phyloP scores from a whole-genome alignment of 2,329 filamentous ascomycete genomes.

The Thermothelomyces thermophilus region DNA sequence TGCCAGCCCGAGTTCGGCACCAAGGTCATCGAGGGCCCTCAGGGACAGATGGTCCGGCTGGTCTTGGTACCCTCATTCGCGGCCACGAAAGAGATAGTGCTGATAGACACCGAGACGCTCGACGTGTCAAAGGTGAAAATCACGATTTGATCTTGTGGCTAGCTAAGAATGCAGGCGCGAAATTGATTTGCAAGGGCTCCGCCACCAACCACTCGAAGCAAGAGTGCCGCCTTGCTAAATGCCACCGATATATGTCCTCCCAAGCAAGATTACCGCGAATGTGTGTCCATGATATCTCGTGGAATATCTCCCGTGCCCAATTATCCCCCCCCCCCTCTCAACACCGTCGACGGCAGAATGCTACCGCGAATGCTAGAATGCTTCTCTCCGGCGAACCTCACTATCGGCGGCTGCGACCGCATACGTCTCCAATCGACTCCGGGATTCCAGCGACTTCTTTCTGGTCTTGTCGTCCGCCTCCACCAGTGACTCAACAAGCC shows the following conservation, averaged over 20 bases:
- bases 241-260: neutral
- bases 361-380: neutral
- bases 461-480: too few species aligned
- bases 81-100: conserved; percentile 68
- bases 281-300: conserved; percentile 1
- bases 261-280: neutral
- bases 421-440: too few species aligned
- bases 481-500: neutral
- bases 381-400: neutral
- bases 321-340: neutral
- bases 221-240: neutral
- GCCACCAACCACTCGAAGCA: neutral
- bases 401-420: neutral
- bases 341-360: conserved; percentile 1
- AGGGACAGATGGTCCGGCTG: conserved; percentile 66
- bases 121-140: conserved; percentile 67
- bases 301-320: neutral
- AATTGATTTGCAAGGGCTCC: conserved; percentile 2
- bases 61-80: conserved; percentile 80
- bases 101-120: conserved; percentile 81
- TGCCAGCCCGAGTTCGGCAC: conserved; percentile 76
- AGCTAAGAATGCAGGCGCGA: neutral
- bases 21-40: conserved; percentile 57
- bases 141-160: conserved; percentile 9
- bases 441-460: too few species aligned